Evolutionary conservation across 2,329 filamentous ascomycete species (phyloP), one percentile per base, ranked within the genome.

Genomic region (Aaosphaeria arxii): DNA sequence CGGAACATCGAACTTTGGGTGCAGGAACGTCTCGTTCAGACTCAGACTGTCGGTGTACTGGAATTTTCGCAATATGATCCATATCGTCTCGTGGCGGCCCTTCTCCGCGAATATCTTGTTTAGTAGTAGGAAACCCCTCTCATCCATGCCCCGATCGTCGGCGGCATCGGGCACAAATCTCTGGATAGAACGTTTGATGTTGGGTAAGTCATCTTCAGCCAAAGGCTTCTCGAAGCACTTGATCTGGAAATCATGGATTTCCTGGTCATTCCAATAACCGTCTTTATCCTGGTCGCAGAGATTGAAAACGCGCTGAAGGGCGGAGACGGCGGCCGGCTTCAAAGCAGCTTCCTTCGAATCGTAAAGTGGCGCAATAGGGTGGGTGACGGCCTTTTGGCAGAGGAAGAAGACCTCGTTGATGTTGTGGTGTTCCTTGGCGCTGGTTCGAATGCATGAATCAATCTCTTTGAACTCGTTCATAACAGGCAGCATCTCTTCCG

Each of bases 401-500:
- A 99, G 84, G 64, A 96, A 97, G 74, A 99, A 97, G 50, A 92
- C 90, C 62, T 79, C 91, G 68, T 96, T 95, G 67, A 96, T 89
- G 70, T 96, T 96, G 60, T 87, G 85, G 65, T 96, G 90, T 62
- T 96, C 89, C 59, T 89, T 84, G 17, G 92, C 91, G 71, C 91
- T 97, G 6, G 91, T 91, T 47, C 94, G 83, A 66, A 99, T 97
- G 72, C 94, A 99, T 0, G 91, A 96, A 69, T 99, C 94, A 55
- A 99, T 96, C 71, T 97, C 94, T 66, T 96, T 92, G 74, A 97
- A 99, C 73, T 99, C 94, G 52, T 89, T 87, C 94, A 99, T 96
- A 56, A 99, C 86, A 1, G 94, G 94, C 31, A 97, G 78, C 90
- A 99, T 96, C 74, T 99, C 94, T 69, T 97, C 94, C 62, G 96